Conservation (phyloP, 2,329 filamentous ascomycete species). For the Xylariaceae sp. region DNA sequence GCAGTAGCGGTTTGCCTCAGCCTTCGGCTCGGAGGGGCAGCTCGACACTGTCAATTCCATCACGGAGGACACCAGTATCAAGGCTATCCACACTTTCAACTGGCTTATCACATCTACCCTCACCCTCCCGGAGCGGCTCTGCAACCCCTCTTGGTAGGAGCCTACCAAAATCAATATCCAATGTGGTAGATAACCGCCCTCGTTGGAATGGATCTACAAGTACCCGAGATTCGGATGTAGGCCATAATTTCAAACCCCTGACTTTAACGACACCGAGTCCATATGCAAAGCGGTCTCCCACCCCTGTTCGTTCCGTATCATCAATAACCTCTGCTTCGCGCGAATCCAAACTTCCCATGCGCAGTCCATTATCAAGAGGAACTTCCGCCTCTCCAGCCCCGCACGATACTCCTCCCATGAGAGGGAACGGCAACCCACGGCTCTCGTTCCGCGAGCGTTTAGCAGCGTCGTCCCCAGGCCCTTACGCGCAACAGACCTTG, state of each 20-base stretch:
- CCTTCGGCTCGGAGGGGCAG: slow-evolving; percentile 39
- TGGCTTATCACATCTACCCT: slow-evolving; percentile 27
- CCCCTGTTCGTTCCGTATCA: slow-evolving; percentile 39
- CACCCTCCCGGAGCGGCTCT: slow-evolving; percentile 40
- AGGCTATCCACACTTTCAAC: slow-evolving; percentile 43
- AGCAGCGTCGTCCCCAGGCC: slow-evolving; percentile 43
- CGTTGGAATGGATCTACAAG: slow-evolving; percentile 71
- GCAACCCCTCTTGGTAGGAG: slow-evolving; percentile 46
- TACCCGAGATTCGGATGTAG: slow-evolving; percentile 58
- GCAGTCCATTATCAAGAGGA: slow-evolving; percentile 45
- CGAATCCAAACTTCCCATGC: slow-evolving; percentile 47
- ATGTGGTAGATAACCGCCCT: slow-evolving; percentile 54
- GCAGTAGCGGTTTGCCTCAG: slow-evolving; percentile 44
- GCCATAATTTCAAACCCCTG: slow-evolving; percentile 64
- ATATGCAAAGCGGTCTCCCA: slow-evolving; percentile 45
- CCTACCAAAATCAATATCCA: slow-evolving; percentile 43
- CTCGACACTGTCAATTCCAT: slow-evolving; percentile 42
- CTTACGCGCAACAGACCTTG: slow-evolving; percentile 44
- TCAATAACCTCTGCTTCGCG: slow-evolving; percentile 40
- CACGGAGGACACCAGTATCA: slow-evolving; percentile 41
- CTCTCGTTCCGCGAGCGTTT: slow-evolving; percentile 51
- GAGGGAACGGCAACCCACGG: slow-evolving; percentile 37
- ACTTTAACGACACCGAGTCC: slow-evolving; percentile 57
- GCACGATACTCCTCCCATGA: slow-evolving; percentile 45
- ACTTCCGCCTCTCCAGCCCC: slow-evolving; percentile 46